Evolutionary conservation across 2,329 filamentous ascomycete species (phyloP).

Genomic region (Diaporthe ilicicola): DNA sequence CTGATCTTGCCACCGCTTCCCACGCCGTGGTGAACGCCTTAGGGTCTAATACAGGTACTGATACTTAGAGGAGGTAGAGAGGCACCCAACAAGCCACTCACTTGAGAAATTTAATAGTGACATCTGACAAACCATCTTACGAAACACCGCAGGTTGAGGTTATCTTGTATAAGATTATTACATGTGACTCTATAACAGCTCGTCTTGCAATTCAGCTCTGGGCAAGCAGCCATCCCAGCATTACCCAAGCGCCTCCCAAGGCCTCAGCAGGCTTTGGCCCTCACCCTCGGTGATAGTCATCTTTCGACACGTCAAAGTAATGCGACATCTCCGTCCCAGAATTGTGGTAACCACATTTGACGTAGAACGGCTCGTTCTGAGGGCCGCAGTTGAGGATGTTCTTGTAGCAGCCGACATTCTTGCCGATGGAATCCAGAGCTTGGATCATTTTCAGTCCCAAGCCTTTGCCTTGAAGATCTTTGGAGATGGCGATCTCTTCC

Average conservation of each 20-base stretch:
- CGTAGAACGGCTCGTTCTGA: slow-evolving; percentile 81
- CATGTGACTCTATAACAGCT: neutral
- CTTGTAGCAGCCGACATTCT: slow-evolving; percentile 81
- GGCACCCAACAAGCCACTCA: neutral
- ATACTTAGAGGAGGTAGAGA: neutral
- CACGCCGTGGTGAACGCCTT: no score
- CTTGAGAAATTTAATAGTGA: neutral
- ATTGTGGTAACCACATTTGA: slow-evolving; percentile 36
- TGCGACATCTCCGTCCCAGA: slow-evolving; percentile 34
- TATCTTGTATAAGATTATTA: neutral
- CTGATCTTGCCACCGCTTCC: neutral
- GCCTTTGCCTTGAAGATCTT: slow-evolving; percentile 84
- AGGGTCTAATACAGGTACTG: neutral
- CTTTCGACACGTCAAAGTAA: slow-evolving; percentile 31
- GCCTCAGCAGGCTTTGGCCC: neutral
- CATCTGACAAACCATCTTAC: neutral
- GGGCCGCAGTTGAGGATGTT: slow-evolving; percentile 82
- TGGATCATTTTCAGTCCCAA: slow-evolving; percentile 80
- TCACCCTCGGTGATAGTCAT: slow-evolving; percentile 31
- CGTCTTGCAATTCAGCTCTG: no score
- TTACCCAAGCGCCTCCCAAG: neutral
- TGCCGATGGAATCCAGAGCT: slow-evolving; percentile 77
- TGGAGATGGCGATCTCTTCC: slow-evolving; percentile 83
- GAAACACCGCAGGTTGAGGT: neutral
- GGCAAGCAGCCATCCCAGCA: neutral